Base-by-base conservation (phyloP, 78 protist species). In the Pigoraptor vietnamica region DNA sequence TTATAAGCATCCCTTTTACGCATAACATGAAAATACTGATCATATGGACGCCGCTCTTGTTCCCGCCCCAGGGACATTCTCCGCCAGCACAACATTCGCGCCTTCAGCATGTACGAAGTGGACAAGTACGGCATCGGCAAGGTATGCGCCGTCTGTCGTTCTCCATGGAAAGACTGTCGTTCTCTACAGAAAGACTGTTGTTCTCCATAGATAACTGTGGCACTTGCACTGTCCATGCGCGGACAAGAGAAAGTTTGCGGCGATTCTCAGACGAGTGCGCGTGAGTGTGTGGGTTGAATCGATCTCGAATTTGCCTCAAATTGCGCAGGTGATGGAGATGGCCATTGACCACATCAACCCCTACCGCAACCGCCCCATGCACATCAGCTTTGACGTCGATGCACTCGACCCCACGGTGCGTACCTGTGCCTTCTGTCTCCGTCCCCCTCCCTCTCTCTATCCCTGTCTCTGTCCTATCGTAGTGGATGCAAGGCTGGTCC, bases 351-450 rank as follows among this genome's bases (percentile, higher is more conserved):
- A 87, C 2, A 2, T 92, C 37, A 32, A 40, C 79, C 90, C 88
- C 6, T 1, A 87, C 14, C 40, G 67, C 6, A 0, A 14, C 81
- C 56, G 86, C 0, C 95, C 95, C 25, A 82, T 90, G 24, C 90
- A 90, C 33, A 40, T 93, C 34, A 32, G 89, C 40, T 89, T 90
- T 38, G 95, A 93, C 92, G 37, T 93, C 48, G 95, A 93, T 48
- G 91, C 79, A 6, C 24, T 90, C 86, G 95, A 93, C 87, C 95
- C 95, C 33, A 67, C 88, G 67, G 91, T 33, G 24, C 34, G 92
- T 36, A 82, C 81, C 1, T n/a, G 55, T 81, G 40, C 29, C 81
- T 32, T 0, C 14, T 33, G 92, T 55, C n/a, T 87, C 81, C n/a
- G 89, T 67, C n/a, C 34, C 6, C 55, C n/a, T n/a, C n/a, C n/a